These are phyloP conservation scores for Alternaria triticina DNA, from an alignment of 2,329 filamentous ascomycete species.

Conservation along the genomic window DNA sequence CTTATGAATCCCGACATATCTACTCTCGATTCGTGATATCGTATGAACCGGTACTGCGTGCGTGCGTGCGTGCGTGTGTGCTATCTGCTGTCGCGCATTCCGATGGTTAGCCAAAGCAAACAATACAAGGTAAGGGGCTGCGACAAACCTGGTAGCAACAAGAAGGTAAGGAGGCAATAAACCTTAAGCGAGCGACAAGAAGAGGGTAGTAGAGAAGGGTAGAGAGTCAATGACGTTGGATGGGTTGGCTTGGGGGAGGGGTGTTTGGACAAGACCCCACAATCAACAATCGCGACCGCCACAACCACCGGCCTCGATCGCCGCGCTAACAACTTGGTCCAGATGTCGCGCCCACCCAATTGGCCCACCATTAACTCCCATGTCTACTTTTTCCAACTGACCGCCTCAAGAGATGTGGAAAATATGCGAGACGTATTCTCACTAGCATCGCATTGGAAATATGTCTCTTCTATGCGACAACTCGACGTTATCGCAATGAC, in stretches of 20 bases:
- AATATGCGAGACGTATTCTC: not conserved
- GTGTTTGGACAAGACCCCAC: conserved; percentile 29
- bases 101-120: conserved; percentile 41
- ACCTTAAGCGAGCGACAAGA: conserved; percentile 6
- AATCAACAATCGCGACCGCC: conserved; percentile 25
- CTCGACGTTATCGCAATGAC: not conserved
- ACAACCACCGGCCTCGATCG: conserved; percentile 16
- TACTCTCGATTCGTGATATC: conserved; percentile 12
- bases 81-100: conserved; percentile 38
- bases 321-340: conserved; percentile 16
- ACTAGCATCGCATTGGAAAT: not conserved
- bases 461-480: not conserved
- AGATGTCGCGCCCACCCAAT: not conserved
- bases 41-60: conserved; percentile 17
- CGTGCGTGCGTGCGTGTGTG: conserved; percentile 12
- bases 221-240: conserved; percentile 13
- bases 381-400: not conserved
- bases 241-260: conserved; percentile 6
- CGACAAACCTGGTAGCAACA: not conserved
- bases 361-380: not conserved
- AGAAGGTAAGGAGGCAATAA: not conserved
- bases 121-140: conserved; percentile 21
- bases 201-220: not conserved
- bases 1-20: conserved; percentile 72
- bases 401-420: not conserved